Evolutionary conservation across 441 rosid genomes (phyloP).

Genomic region (Biscutella auriculata): DNA sequence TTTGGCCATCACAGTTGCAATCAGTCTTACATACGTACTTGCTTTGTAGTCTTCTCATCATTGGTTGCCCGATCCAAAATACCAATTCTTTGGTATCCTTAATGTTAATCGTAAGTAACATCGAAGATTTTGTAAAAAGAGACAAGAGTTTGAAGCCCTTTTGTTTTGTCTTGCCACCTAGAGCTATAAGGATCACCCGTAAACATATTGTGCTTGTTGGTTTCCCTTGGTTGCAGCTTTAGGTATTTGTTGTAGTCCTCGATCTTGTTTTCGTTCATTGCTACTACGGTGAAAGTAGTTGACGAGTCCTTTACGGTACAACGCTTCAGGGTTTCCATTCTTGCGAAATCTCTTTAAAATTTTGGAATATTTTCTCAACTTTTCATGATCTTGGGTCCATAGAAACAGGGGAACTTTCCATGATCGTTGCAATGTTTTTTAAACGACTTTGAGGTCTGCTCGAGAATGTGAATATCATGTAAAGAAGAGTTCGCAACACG

Average conservation of each 20-base stretch:
- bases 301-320: constrained; percentile 6
- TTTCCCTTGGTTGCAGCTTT: constrained; percentile 5
- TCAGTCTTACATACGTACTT: not conserved
- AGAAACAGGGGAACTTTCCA: constrained; percentile 7
- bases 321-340: constrained; percentile 8
- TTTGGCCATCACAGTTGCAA: constrained; percentile 9
- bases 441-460: too few relatives aligned
- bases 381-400: not conserved
- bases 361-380: not conserved
- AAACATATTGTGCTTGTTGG: constrained; percentile 11
- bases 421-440: too few relatives aligned
- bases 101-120: too few relatives aligned
- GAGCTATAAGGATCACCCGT: constrained; percentile 14
- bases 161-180: constrained; percentile 10
- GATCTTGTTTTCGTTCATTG: too few relatives aligned
- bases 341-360: not conserved
- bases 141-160: constrained; percentile 8
- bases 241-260: not conserved
- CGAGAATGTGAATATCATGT: too few relatives aligned
- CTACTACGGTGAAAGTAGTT: not conserved
- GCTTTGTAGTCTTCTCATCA: not conserved
- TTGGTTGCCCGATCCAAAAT: not conserved
- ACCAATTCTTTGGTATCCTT: too few relatives aligned
- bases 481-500: too few relatives aligned
- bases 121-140: not conserved